phyloP scores from a whole-genome alignment of 2,329 filamentous ascomycete species.

The Cordyceps tenuipes region DNA sequence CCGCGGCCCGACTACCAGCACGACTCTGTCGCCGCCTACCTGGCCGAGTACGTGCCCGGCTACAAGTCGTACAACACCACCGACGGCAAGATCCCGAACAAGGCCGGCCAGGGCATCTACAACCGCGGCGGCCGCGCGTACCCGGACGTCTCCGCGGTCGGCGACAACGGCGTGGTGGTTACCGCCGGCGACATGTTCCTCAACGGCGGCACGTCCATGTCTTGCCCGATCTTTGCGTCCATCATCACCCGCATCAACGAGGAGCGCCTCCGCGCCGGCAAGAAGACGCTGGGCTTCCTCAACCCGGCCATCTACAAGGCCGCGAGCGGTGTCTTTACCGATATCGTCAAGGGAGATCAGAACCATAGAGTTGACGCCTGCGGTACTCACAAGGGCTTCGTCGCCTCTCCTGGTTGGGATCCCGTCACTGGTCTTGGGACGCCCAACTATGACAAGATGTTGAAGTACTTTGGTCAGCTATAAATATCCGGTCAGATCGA shows the following conservation, averaged over 20 bases:
- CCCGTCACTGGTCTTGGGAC: neutral
- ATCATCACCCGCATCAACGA: constrained; percentile 16
- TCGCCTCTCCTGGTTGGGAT: neutral
- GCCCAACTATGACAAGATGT: neutral
- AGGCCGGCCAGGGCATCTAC: constrained; percentile 16
- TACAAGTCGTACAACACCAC: constrained; percentile 25
- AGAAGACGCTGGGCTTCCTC: constrained; percentile 28
- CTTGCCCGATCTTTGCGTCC: constrained; percentile 14
- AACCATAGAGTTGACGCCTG: neutral
- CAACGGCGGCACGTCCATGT: constrained; percentile 8
- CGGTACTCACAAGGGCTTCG: neutral
- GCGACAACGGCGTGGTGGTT: constrained; percentile 37
- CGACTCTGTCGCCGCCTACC: constrained; percentile 25
- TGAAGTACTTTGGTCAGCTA: too few species aligned
- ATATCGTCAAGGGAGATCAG: neutral
- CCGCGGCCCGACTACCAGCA: constrained; percentile 38
- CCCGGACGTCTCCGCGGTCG: constrained; percentile 33
- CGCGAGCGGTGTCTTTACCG: neutral
- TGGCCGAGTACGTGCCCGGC: constrained; percentile 26
- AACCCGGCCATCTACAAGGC: constrained; percentile 7
- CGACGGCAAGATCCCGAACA: constrained; percentile 28
- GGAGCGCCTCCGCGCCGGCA: constrained; percentile 20
- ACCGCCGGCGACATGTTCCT: constrained; percentile 16
- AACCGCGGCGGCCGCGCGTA: constrained; percentile 34
- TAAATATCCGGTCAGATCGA: too few species aligned